Evolutionary conservation across 352 stramenopile genomes (phyloP).

Genomic region (Pythium brachiatum): DNA sequence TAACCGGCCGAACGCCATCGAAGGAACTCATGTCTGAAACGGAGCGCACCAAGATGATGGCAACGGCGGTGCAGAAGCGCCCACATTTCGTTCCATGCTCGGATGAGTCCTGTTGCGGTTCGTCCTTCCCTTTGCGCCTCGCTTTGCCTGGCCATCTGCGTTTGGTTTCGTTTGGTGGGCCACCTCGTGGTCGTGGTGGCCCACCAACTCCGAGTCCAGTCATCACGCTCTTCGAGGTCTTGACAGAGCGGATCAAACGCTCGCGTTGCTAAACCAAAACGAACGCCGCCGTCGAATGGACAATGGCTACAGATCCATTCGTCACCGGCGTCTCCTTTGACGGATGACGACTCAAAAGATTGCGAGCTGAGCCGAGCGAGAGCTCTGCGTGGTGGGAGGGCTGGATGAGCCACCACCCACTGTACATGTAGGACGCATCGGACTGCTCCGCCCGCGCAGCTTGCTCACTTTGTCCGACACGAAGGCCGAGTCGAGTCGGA

Average conservation of each 20-base stretch:
- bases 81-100: not conserved
- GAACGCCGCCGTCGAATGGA: conserved; percentile 22
- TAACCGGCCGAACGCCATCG: conserved; percentile 12
- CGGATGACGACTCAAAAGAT: conserved; percentile 8
- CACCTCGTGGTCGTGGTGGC: not conserved
- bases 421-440: no score
- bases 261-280: not conserved
- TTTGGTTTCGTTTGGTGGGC: not conserved
- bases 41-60: not conserved
- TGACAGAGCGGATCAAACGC: not conserved
- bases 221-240: not conserved
- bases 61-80: conserved; percentile 3
- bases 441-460: not conserved
- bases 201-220: not conserved
- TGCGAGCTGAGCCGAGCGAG: not conserved
- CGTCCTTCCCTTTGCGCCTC: not conserved
- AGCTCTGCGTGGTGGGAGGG: not conserved
- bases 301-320: conserved; percentile 15
- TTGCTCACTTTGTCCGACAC: not conserved
- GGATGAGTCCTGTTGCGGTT: conserved; percentile 2
- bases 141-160: not conserved
- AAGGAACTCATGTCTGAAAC: conserved; percentile 2
- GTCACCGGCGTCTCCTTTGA: not conserved
- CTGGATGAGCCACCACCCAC: not conserved
- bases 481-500: not conserved